A percentile compares a stretch with the other conserved stretches of the same genome.
Conservation (phyloP, 345 rosid species). For the Camelina laxa region DNA sequence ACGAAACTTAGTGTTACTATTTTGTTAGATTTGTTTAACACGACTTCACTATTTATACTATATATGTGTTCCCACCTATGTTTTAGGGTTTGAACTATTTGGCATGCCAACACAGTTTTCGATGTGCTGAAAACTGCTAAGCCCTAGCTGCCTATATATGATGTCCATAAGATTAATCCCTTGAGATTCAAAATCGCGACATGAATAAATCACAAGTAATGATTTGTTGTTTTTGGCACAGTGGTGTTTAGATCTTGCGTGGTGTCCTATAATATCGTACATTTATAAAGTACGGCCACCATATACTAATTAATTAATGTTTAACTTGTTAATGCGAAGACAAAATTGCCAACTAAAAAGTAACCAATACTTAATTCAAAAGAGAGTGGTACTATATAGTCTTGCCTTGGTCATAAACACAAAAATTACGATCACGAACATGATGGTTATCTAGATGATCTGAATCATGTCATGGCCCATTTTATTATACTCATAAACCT, state of each 20-base stretch:
- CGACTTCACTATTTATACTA: not conserved
- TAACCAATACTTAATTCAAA: slow-evolving; percentile 11
- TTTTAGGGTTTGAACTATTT: not conserved
- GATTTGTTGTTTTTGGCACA: not conserved
- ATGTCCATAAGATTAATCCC: not conserved
- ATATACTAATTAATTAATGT: not conserved
- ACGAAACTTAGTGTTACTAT: slow-evolving; percentile 15
- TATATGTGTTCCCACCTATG: not conserved
- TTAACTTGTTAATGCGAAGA: slow-evolving; percentile 1
- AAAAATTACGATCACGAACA: not conserved
- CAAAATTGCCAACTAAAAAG: slow-evolving; percentile 9
- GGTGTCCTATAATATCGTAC: slow-evolving; percentile 22
- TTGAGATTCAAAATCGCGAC: not conserved
- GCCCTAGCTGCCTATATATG: not conserved
- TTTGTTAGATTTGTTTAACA: not conserved
- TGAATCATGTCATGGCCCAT: slow-evolving; percentile 18
- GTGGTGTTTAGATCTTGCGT: slow-evolving; percentile 4
- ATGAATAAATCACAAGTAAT: not conserved
- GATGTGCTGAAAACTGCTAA: not conserved
- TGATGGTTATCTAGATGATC: slow-evolving; percentile 25
- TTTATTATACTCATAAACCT: slow-evolving; percentile 14
- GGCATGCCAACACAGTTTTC: not conserved
- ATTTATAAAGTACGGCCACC: slow-evolving; percentile 2
- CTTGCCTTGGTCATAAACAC: not conserved
- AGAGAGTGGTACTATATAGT: slow-evolving; percentile 1